phyloP scores from a whole-genome alignment of 176 grass and related monocot genomes.

The Oryza longistaminata region DNA sequence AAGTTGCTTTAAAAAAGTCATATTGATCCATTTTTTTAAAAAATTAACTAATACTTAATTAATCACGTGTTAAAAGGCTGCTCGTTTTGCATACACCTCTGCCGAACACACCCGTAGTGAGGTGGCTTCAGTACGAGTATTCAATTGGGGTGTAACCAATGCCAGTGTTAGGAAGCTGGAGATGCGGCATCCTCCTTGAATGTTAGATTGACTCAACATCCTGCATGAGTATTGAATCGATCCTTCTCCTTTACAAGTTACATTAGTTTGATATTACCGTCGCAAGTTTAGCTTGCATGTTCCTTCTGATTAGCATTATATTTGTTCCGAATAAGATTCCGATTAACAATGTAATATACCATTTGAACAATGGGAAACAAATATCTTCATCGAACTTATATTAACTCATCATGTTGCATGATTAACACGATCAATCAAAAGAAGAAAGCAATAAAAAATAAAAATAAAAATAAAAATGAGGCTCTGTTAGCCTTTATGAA shows the following conservation, averaged over 20 bases:
- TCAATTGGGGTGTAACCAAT: slow-evolving; percentile 12
- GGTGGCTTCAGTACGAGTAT: slow-evolving; percentile 95
- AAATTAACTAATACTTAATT: too few relatives aligned
- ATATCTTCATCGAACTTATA: background rate
- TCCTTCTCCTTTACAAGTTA: background rate
- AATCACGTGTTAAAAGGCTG: too few relatives aligned
- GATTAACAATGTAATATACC: background rate
- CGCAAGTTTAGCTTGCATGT: background rate
- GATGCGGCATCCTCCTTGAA: slow-evolving; percentile 46
- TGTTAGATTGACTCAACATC: background rate
- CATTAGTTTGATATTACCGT: background rate
- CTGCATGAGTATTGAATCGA: slow-evolving; percentile 17
- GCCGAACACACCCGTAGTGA: slow-evolving; percentile 26
- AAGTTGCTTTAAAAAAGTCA: too few relatives aligned
- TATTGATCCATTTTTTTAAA: too few relatives aligned
- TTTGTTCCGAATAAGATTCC: too few relatives aligned
- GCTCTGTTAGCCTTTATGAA: background rate
- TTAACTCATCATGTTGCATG: background rate
- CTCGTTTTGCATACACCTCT: too few relatives aligned
- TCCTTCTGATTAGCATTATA: background rate
- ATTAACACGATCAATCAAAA: background rate
- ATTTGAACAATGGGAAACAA: background rate
- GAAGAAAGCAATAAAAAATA: background rate
- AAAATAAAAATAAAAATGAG: background rate
- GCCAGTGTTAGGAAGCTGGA: slow-evolving; percentile 39